Conservation (phyloP, 2,329 filamentous ascomycete species). For the Sclerotiophoma versabilis region DNA sequence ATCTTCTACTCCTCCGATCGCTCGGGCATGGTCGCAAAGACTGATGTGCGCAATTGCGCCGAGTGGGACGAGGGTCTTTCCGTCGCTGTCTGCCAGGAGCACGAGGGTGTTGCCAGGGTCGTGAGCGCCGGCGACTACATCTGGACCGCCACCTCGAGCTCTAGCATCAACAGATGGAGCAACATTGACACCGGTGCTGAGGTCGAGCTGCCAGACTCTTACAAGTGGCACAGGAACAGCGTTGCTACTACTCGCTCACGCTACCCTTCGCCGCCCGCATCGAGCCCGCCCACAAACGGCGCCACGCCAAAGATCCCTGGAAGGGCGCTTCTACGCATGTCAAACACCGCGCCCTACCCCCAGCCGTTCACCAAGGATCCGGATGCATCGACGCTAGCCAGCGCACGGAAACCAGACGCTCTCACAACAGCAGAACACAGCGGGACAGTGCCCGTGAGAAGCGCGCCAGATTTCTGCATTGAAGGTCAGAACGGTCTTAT, state of each 20-base stretch:
- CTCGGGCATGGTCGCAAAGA: slow-evolving; percentile 93
- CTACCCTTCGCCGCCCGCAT: slow-evolving; percentile 48
- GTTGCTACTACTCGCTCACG: slow-evolving; percentile 54
- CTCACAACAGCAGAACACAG: slow-evolving; percentile 53
- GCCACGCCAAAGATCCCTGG: slow-evolving; percentile 70
- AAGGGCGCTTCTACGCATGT: slow-evolving; percentile 80
- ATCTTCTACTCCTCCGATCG: slow-evolving; percentile 96
- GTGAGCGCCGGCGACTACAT: slow-evolving; percentile 74
- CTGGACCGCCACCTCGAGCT: slow-evolving; percentile 89
- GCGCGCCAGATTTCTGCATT: slow-evolving; percentile 65
- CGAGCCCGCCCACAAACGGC: slow-evolving; percentile 43
- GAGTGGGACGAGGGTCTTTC: slow-evolving; percentile 89
- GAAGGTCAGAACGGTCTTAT: slow-evolving; percentile 95
- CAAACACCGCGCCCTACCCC: slow-evolving; percentile 82
- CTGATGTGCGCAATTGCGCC: slow-evolving; percentile 78
- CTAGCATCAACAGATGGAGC: slow-evolving; percentile 90
- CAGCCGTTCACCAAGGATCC: slow-evolving; percentile 60
- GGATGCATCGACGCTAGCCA: slow-evolving; percentile 62
- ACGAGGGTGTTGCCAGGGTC: slow-evolving; percentile 76
- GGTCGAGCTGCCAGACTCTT: slow-evolving; percentile 63
- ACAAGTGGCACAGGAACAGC: slow-evolving; percentile 62
- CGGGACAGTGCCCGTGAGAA: slow-evolving; percentile 48
- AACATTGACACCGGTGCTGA: slow-evolving; percentile 82
- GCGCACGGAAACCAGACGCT: slow-evolving; percentile 64
- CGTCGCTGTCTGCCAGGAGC: slow-evolving; percentile 89